phyloP scores from a whole-genome alignment of 371 early-diverging fungal genomes.

The Mortierella sp. region DNA sequence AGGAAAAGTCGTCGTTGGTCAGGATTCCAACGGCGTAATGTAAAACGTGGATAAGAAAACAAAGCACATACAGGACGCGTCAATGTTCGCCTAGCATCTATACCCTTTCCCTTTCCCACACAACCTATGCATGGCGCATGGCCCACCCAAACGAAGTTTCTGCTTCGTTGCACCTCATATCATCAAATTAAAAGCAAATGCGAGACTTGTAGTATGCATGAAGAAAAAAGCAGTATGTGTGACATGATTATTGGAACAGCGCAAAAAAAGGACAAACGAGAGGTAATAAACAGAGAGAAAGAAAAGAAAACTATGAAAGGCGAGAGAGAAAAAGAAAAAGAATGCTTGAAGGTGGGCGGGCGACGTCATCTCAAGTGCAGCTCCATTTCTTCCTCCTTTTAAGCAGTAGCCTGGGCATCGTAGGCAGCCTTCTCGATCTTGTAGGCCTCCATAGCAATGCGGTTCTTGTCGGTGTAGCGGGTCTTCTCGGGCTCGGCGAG shows the following conservation, averaged over 20 bases:
- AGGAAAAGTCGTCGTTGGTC: constrained; percentile 40
- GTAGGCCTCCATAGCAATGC: constrained; percentile 22
- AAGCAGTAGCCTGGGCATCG: constrained; percentile 11
- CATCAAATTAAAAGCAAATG: background rate
- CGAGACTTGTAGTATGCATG: background rate
- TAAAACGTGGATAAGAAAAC: background rate
- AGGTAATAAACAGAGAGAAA: background rate
- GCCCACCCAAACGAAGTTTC: background rate
- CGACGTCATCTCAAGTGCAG: background rate
- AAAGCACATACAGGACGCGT: background rate
- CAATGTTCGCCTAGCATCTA: background rate
- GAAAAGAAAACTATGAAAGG: background rate
- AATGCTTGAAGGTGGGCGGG: background rate
- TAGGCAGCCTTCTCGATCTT: constrained; percentile 43
- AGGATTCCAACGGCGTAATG: constrained; percentile 28
- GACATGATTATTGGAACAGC: constrained; percentile 15
- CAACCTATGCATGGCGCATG: background rate
- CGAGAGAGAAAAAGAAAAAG: background rate
- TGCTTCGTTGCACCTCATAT: background rate
- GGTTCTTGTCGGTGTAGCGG: constrained; percentile 15
- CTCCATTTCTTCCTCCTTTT: background rate
- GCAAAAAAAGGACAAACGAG: constrained; percentile 5
- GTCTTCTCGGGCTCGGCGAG: constrained; percentile 43
- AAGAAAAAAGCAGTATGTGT: constrained; percentile 6
- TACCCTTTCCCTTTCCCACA: background rate